Evolutionary conservation across 306 rosid species (phyloP).

Genomic region (Casuarina cunninghamiana): DNA sequence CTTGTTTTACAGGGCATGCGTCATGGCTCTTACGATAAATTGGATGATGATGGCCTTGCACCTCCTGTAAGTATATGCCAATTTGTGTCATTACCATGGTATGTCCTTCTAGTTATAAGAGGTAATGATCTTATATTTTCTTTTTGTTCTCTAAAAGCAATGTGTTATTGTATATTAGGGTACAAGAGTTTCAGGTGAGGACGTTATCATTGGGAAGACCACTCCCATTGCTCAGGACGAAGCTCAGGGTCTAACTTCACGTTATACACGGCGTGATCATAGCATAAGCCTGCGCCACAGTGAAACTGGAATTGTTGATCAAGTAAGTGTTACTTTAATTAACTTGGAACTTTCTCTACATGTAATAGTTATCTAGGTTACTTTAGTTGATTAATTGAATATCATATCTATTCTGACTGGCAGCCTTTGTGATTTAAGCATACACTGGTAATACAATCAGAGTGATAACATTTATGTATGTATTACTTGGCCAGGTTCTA

Average conservation of each 20-base stretch:
- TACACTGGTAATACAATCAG: not conserved
- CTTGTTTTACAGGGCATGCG: constrained; percentile 86
- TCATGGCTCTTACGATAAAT: constrained; percentile 95
- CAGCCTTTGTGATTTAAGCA: not conserved
- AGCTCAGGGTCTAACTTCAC: constrained; percentile 79
- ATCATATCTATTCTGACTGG: not conserved
- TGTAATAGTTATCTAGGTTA: not conserved
- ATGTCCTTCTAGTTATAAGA: constrained; percentile 14
- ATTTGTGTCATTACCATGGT: constrained; percentile 6
- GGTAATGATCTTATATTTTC: not conserved
- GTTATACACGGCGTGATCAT: constrained; percentile 90
- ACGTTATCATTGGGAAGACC: constrained; percentile 95
- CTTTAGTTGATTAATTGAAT: constrained; percentile 1
- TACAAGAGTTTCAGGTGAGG: constrained; percentile 98
- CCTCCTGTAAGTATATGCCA: constrained; percentile 76
- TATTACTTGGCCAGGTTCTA: constrained; percentile 60
- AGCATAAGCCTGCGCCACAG: constrained; percentile 96
- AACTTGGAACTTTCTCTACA: constrained; percentile 3
- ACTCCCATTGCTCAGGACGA: constrained; percentile 91
- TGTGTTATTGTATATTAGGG: constrained; percentile 53
- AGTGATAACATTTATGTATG: constrained; percentile 1
- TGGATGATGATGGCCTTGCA: constrained; percentile 99
- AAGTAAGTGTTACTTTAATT: constrained; percentile 51
- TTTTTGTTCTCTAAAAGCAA: constrained; percentile 9
- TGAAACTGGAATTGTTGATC: constrained; percentile 98